Base-by-base conservation (phyloP, 768 basidiomycete species). In the Rhodotorula diobovata region DNA sequence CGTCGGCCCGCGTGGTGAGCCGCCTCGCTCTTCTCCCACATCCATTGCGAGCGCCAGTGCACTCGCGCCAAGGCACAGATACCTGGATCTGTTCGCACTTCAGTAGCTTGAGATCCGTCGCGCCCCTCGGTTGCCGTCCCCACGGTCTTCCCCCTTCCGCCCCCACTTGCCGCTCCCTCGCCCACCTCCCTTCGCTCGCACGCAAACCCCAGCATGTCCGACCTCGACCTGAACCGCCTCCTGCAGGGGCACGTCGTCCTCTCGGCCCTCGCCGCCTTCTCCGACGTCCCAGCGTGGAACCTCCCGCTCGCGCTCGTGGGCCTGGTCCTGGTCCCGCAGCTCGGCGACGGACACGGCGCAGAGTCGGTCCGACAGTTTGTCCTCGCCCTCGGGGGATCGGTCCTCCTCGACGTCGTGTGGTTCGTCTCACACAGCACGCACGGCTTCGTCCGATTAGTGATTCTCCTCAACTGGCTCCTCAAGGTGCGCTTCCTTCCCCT, bases 391-490 rank as follows among this genome's bases (percentile, higher is more conserved):
- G 72, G 53, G 3, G 62, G 50, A 0, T 60, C 57, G 12, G 2
- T 67, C 25, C 2, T 70, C 11, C 66, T 74, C 48, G 72, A 74
- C 45, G 21, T 69, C 23, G 18, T 50, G 58, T 64, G 63, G 63
- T 64, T 64, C 41, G 16, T 56, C 20, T 23, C 41, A 32, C 28
- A 50, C 46, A n/a, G 15, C 23, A 55, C 61, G 15, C 37, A 54
- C n/a, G 37, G 58, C 23, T 32, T 66, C 14, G 51, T 37, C 1
- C 50, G 55, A 6, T 34, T 74, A 32, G 37, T 67, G 32, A 55
- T 70, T 55, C 28, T 74, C 45, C 18, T 74, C 57, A 74, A 70
- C 62, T 65, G 59, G 35, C 35, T 67, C 37, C 66, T 74, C 58
- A 74, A 74, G 57, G 72, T 66, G 25, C 34, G 63, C 16, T 15